Percentiles rank a stretch among this genome's conserved stretches.
These are phyloP conservation scores for Kluyveromyces marxianus DNA, from an alignment of 1,139 yeast genomes.

Conservation along the genomic window DNA sequence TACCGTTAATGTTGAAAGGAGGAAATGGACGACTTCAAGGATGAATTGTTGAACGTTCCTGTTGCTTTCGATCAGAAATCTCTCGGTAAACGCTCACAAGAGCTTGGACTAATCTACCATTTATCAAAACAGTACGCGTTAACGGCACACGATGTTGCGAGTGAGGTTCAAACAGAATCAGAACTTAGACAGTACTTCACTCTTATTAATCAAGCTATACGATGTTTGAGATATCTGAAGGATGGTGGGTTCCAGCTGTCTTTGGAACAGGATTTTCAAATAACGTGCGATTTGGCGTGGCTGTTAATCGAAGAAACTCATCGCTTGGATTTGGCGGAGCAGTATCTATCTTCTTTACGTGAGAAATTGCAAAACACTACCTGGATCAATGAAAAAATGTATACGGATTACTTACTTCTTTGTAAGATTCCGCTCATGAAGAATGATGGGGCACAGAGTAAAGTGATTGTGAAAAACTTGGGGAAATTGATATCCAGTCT, in stretches of 20 bases:
- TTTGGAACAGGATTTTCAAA: constrained; percentile 21
- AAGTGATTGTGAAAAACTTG: constrained; percentile 20
- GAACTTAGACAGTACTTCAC: constrained; percentile 23
- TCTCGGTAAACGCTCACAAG: background rate
- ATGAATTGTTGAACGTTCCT: background rate
- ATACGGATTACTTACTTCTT: constrained; percentile 18
- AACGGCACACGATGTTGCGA: constrained; percentile 16
- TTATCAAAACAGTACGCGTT: constrained; percentile 21
- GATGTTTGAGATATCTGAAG: constrained; percentile 17
- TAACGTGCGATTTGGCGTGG: constrained; percentile 19
- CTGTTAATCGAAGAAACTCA: constrained; percentile 23
- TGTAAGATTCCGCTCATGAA: constrained; percentile 18
- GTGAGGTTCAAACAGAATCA: constrained; percentile 11
- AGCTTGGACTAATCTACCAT: constrained; percentile 10
- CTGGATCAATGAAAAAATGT: constrained; percentile 16
- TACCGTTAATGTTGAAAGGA: background rate
- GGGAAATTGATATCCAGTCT: constrained; percentile 5
- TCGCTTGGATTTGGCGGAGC: constrained; percentile 24
- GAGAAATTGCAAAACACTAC: constrained; percentile 19
- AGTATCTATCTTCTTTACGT: constrained; percentile 19
- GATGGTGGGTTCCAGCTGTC: constrained; percentile 15
- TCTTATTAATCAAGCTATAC: constrained; percentile 19
- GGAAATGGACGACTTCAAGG: constrained; percentile 1
- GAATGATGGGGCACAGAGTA: constrained; percentile 15
- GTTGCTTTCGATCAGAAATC: constrained; percentile 1